Base-by-base conservation (phyloP, 2,329 filamentous ascomycete species). In the Rhytidhysteron rufulum region DNA sequence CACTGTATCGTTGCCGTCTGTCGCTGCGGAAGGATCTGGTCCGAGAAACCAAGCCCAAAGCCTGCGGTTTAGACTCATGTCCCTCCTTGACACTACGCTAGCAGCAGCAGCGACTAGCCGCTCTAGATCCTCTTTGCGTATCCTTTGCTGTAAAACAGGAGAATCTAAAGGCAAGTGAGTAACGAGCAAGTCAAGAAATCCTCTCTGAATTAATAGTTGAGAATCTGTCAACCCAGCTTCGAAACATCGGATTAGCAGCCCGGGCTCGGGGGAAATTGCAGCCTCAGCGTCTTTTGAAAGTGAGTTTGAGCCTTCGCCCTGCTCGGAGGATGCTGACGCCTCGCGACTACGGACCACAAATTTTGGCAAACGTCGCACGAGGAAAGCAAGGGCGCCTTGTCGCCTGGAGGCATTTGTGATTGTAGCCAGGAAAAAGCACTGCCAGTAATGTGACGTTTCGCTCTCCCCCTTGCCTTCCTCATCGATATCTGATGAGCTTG, bases 1-100 rank as follows among this genome's bases (percentile, higher is more conserved):
- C 21, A 48, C 37, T 37, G 40, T 47, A 3, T 60, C 57, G 17
- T 48, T 50, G 4, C 37, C 49, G 5, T 63, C 60, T 78, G 49
- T 38, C 21, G 62, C 67, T 31, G 57, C 55, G 4, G 65, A 48
- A n/a, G 72, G 63, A 39, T 81, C 88, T 3, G 90, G 90, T 0
- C 93, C 93, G 2, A 98, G 74, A 45, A 97, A 83, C 93, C 93
- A 98, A 31, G 86, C 82, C 89, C 91, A 97, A n/a, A 98, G 70
- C 27, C 93, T 80, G 53, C 93, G 77, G 62, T 98, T 98, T 35
- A 98, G 71, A 59, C 91, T 95, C 93, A 98, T 98, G 49, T 98
- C 93, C 65, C 90, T 81, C 36, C 93, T 79, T 16, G 83, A 83
- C 1, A 97, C 88, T 16, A 98, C 90, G 2, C 86, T 83, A n/a